Evolutionary conservation across 495 filamentous ascomycete species (phyloP).

Genomic region (Podospora fimiseda): DNA sequence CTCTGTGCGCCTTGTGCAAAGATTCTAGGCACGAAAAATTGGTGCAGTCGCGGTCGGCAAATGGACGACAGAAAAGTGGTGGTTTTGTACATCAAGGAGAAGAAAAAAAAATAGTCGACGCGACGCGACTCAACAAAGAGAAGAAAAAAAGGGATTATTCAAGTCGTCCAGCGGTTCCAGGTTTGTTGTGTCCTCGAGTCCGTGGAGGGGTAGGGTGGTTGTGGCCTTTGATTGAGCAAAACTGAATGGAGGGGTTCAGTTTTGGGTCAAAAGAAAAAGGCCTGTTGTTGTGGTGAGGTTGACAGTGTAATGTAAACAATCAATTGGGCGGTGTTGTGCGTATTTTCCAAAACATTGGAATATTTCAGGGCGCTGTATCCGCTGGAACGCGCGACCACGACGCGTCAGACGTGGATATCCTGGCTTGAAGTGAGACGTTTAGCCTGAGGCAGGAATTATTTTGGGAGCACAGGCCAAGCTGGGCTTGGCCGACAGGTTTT

Average conservation of each 20-base stretch:
- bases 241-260: conserved; percentile 7
- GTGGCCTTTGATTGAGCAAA: not conserved
- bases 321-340: not conserved
- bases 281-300: not conserved
- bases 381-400: not conserved
- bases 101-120: not conserved
- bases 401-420: not conserved
- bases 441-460: too few relatives aligned
- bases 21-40: conserved; percentile 1
- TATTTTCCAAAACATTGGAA: not conserved
- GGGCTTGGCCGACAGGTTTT: too few relatives aligned
- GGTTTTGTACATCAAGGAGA: conserved; percentile 1
- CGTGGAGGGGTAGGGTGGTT: not conserved
- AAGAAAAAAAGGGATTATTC: not conserved
- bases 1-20: conserved; percentile 4
- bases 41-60: not conserved
- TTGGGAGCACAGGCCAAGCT: too few relatives aligned
- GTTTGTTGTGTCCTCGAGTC: conserved; percentile 1
- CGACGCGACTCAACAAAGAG: conserved; percentile 8
- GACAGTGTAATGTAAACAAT: conserved; percentile 1
- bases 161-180: conserved; percentile 1
- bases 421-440: too few relatives aligned
- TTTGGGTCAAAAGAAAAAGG: conserved; percentile 1
- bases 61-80: conserved; percentile 6
- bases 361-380: not conserved